These are phyloP conservation scores for Trichoderma sp. DNA, from an alignment of 2,329 filamentous ascomycete species.

Conservation along the genomic window DNA sequence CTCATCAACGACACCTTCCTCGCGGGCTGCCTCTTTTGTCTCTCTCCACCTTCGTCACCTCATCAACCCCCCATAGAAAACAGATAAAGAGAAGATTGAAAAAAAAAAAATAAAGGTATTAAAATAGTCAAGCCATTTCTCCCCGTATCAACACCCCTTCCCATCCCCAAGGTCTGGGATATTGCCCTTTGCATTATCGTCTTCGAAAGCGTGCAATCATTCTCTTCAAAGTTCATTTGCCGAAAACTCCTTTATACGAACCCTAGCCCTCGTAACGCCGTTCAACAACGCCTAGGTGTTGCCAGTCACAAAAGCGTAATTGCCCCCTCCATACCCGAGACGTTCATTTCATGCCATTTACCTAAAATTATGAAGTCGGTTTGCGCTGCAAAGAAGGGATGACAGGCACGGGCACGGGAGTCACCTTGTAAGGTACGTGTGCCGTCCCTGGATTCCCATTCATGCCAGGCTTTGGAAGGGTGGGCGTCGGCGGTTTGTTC, in stretches of 20 bases:
- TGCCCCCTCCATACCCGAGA: background rate
- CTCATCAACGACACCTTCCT: background rate
- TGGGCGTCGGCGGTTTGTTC: constrained; percentile 38
- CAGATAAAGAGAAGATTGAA: background rate
- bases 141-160: constrained; percentile 10
- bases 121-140: background rate
- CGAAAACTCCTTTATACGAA: constrained; percentile 14
- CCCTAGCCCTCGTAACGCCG: constrained; percentile 13
- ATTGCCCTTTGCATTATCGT: constrained; percentile 6
- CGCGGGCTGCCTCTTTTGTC: background rate
- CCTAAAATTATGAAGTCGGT: constrained; percentile 13
- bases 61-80: background rate
- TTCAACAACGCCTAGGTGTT: constrained; percentile 11
- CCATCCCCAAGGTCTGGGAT: background rate
- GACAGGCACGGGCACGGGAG: constrained; percentile 43
- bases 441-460: constrained; percentile 36
- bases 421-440: constrained; percentile 40
- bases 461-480: constrained; percentile 29
- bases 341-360: background rate
- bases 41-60: background rate
- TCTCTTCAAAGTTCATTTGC: constrained; percentile 2
- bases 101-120: background rate
- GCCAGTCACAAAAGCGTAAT: constrained; percentile 10
- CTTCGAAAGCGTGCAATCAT: constrained; percentile 1
- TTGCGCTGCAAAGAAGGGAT: constrained; percentile 37